These are phyloP conservation scores for Trichomonas vaginalis DNA, from an alignment of 208 protist genomes.

Conservation along the genomic window DNA sequence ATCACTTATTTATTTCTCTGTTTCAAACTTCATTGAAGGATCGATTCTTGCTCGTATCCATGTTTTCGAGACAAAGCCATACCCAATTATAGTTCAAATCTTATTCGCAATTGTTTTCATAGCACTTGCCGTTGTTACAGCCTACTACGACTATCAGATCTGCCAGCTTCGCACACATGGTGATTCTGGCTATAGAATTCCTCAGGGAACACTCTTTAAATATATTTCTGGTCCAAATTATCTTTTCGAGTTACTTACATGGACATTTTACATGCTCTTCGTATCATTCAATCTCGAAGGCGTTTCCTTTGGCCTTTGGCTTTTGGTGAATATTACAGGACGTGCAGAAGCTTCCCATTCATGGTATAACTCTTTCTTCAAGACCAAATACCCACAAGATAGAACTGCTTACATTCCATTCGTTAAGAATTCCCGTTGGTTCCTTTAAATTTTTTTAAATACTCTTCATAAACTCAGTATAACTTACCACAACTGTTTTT, in stretches of 20 bases:
- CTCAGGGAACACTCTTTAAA: not conserved
- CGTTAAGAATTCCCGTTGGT: not conserved
- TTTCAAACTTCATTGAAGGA: not conserved
- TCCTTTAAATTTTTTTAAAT: not conserved
- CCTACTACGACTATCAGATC: not conserved
- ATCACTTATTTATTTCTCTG: not conserved
- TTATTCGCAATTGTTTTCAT: not conserved
- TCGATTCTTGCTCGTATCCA: not conserved
- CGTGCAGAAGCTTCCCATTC: not conserved
- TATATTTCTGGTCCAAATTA: constrained; percentile 7
- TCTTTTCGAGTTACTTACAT: not conserved
- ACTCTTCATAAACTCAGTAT: not conserved
- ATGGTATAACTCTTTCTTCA: not conserved
- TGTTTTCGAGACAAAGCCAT: not conserved
- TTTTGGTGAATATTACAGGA: not conserved
- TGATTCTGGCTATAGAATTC: not conserved
- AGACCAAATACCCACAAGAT: not conserved
- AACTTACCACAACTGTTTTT: no score
- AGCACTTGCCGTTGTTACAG: not conserved
- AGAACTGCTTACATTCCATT: not conserved
- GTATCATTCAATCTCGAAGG: not conserved
- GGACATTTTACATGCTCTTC: not conserved
- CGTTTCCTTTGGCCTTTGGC: not conserved
- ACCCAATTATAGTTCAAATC: not conserved
- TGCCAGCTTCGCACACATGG: not conserved